These are phyloP conservation scores for Fomitopsis palustris DNA, from an alignment of 1,284 basidiomycete genomes.

Conservation along the genomic window DNA sequence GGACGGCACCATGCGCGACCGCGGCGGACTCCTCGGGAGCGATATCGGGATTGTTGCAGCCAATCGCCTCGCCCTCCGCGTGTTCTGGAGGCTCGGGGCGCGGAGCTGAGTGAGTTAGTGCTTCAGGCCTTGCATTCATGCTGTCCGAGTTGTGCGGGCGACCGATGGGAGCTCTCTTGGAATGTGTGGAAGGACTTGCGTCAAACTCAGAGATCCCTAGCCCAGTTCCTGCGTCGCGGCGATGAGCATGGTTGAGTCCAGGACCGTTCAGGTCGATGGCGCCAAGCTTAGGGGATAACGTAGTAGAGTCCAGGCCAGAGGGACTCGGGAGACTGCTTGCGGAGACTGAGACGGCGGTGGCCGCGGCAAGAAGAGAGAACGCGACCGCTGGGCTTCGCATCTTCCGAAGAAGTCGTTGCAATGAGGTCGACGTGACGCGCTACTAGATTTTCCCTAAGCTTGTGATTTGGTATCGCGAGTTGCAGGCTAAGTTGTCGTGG, in stretches of 20 bases:
- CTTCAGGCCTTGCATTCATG: neutral
- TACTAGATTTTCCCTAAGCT: no score
- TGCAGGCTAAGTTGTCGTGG: no score
- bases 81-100: neutral
- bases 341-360: slow-evolving; percentile 12
- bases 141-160: neutral
- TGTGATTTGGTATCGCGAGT: no score
- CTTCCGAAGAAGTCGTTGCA: neutral
- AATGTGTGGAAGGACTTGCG: neutral
- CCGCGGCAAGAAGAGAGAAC: slow-evolving; percentile 22
- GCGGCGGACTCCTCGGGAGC: neutral
- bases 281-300: neutral
- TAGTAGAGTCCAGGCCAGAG: neutral
- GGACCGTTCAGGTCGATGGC: neutral
- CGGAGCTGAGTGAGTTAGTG: neutral
- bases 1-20: neutral
- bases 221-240: neutral
- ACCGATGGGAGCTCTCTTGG: neutral
- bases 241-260: neutral
- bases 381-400: slow-evolving; percentile 24
- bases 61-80: neutral
- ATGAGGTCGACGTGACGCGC: no score
- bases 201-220: neutral
- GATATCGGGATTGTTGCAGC: neutral
- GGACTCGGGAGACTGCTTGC: neutral